Evolutionary conservation across 169 alveolate species (phyloP).

Genomic region (Eimeria necatrix): DNA sequence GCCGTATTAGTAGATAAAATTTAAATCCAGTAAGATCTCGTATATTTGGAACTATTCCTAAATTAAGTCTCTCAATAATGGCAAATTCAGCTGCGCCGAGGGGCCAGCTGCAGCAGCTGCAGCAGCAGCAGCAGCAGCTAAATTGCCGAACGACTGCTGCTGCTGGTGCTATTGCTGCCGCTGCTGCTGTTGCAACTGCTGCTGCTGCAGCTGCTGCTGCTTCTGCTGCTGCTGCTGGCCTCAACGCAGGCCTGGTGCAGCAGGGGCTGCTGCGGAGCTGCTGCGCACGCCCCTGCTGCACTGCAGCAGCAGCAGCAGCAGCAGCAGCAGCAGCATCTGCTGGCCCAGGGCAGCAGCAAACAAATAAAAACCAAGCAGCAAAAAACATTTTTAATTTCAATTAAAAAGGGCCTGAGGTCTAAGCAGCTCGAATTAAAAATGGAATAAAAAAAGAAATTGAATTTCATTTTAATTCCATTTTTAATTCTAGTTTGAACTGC

Average conservation of each 20-base stretch:
- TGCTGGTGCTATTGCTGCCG: too few relatives aligned
- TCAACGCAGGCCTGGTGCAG: neutral
- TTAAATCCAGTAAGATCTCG: slow-evolving; percentile 48
- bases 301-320: too few relatives aligned
- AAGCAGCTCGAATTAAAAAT: neutral
- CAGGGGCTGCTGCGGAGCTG: neutral
- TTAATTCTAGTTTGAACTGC: neutral
- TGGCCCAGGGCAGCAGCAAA: neutral
- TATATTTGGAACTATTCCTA: slow-evolving; percentile 36
- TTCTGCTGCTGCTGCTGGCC: neutral
- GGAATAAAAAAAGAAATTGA: neutral
- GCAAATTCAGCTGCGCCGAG: neutral
- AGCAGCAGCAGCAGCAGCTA: neutral
- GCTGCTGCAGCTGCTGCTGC: too few relatives aligned
- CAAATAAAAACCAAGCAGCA: slow-evolving; percentile 8
- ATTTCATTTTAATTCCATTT: neutral
- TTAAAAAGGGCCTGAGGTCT: slow-evolving; percentile 7
- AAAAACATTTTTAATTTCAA: slow-evolving; percentile 15
- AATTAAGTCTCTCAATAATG: slow-evolving; percentile 61
- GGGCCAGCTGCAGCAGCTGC: too few relatives aligned
- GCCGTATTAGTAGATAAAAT: slow-evolving; percentile 47
- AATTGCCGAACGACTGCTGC: slow-evolving; percentile 43
- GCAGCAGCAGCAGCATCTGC: too few relatives aligned
- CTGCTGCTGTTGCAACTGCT: too few relatives aligned
- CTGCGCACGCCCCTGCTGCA: too few relatives aligned